Evolutionary conservation across 768 basidiomycete species (phyloP).

Genomic region (Zangia roseola): DNA sequence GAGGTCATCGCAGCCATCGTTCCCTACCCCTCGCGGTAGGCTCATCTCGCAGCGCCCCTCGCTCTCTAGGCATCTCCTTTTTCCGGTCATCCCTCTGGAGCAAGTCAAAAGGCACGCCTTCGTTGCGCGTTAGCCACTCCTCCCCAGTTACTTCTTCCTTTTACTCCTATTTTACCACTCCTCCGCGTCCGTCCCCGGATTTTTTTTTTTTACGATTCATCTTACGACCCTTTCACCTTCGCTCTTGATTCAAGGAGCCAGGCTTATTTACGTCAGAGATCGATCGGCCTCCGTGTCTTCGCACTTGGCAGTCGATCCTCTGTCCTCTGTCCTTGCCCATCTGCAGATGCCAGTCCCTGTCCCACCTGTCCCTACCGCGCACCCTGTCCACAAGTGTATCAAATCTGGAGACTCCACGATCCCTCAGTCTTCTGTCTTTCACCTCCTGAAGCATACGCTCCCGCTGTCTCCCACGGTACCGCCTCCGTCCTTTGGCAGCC

Average conservation of each 20-base stretch:
- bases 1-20: constrained; percentile 28
- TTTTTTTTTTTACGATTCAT: constrained; percentile 59
- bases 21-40: constrained; percentile 13
- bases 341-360: constrained; percentile 89
- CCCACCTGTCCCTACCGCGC: constrained; percentile 57
- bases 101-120: constrained; percentile 86
- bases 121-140: constrained; percentile 81
- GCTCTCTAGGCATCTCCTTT: constrained; percentile 19
- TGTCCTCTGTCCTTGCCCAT: constrained; percentile 38
- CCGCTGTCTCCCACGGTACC: constrained; percentile 59
- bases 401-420: constrained; percentile 40
- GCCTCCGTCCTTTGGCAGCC: constrained; percentile 62
- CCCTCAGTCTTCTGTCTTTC: constrained; percentile 45
- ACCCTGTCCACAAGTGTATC: constrained; percentile 63
- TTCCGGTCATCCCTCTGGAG: constrained; percentile 32
- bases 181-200: constrained; percentile 19
- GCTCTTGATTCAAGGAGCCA: constrained; percentile 39
- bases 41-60: constrained; percentile 11
- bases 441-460: constrained; percentile 54
- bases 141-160: constrained; percentile 24
- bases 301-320: constrained; percentile 44
- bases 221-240: constrained; percentile 57
- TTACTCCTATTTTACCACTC: constrained; percentile 33
- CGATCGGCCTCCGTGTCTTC: constrained; percentile 42
- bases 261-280: constrained; percentile 41